Evolutionary conservation across 129 eudicot genomes (phyloP), one percentile per base, ranked within the genome.

Genomic region (Heracleum sosnowskyi): DNA sequence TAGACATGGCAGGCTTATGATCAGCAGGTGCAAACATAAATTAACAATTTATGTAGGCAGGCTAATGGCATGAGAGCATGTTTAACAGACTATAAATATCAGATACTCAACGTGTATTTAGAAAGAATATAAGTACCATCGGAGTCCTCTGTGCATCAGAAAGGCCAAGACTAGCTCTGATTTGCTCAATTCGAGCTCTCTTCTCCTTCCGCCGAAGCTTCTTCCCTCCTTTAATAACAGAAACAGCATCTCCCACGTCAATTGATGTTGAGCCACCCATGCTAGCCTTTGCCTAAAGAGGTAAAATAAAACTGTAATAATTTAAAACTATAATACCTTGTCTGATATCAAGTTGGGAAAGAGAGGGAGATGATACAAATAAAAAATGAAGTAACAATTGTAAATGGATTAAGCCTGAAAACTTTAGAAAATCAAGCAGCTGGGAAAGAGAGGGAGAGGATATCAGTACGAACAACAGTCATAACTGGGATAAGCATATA

Each of bases 111-210:
- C 33, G 1, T 60, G 35, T 45, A 57, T 57, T 4, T 26, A 33
- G 24, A n/a, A 37, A 40, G 16, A 53, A 37, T 40, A 42, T 24
- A 77, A 69, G 78, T 90, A 95, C 98, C 98, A 76, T 7, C 31
- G 98, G 98, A 5, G 98, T 95, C 81, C 98, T 91, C 79, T 90
- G 96, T 20, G 90, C 89, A 85, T 95, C 98, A 69, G 98, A 95
- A 82, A 95, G 97, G 46, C 98, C 97, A 80, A 95, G 97, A 80
- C 97, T 91, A 36, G 93, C 98, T 84, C 98, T 90, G 42, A 95
- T 95, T 88, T 95, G 98, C 81, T 95, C 98, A 36, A 95, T 95
- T 81, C 97, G 89, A 72, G 89, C 88, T 47, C 90, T 82, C 85
- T 91, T 95, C 82, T 95, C 98, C 87, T 95, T 95, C 86, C 98